Base-by-base conservation (phyloP, 2,329 filamentous ascomycete genomes). In the Arthrobotrys sphaeroides region DNA sequence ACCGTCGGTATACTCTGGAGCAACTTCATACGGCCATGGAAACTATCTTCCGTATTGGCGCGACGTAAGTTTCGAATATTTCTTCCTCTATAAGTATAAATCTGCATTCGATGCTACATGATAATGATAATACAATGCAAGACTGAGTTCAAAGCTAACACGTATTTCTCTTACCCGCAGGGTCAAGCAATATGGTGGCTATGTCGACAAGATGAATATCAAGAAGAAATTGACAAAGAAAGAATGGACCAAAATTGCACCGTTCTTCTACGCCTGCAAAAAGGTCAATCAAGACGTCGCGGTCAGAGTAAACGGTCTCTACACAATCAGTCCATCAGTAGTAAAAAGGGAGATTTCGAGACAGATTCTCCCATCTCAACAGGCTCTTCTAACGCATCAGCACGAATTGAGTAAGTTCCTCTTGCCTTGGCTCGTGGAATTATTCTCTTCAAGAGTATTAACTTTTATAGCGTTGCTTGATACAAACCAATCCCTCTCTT, bases 61-160 rank as follows among this genome's bases (percentile, higher is more conserved):
- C 62, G 12, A 57, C 62, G 62, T 67, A 67, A 26, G 62, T 38
- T 66, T 43, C 20, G 2, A 7, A 43, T 2, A 60, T 26, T 20
- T 33, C n/a, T n/a, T n/a, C n/a, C n/a, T n/a, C n/a, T n/a, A n/a
- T n/a, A n/a, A n/a, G n/a, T n/a, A n/a, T n/a, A n/a, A n/a, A n/a
- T n/a, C n/a, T n/a, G n/a, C n/a, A n/a, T n/a, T n/a, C n/a, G n/a
- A n/a, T n/a, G n/a, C n/a, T n/a, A n/a, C n/a, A n/a, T n/a, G n/a
- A n/a, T n/a, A n/a, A n/a, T n/a, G n/a, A n/a, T n/a, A n/a, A n/a
- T n/a, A 3, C 24, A 13, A 45, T 45, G 33, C 53, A 2, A 20
- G 16, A 20, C 38, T 16, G 26, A n/a, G 55, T 36, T n/a, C 55
- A 22, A n/a, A 59, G 22, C 16, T 38, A 9, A 57, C 31, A 60